A percentile compares a stretch with the other conserved stretches of the same genome.
Evolutionary conservation across 371 early-diverging fungal species (phyloP).

Genomic region (Mucor mucedo): DNA sequence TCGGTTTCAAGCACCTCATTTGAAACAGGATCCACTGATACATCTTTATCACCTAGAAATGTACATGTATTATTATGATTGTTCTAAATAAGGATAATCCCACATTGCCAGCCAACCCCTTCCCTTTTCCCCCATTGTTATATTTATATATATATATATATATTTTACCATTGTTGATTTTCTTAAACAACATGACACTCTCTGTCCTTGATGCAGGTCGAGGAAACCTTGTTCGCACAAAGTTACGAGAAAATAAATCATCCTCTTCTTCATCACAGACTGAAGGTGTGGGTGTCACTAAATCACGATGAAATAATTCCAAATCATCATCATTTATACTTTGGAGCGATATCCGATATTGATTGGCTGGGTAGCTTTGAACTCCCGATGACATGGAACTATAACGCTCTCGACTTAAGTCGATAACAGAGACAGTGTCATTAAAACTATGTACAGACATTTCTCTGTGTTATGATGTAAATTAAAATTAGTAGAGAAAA

Average conservation of each 20-base stretch:
- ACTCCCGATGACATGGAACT: conserved; percentile 12
- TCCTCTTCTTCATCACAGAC: conserved; percentile 21
- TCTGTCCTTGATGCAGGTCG: conserved; percentile 23
- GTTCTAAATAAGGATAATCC: not conserved
- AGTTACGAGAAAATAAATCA: conserved; percentile 5
- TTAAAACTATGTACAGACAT: conserved; percentile 14
- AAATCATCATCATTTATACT: conserved; percentile 32
- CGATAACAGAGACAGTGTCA: conserved; percentile 16
- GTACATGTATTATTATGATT: not conserved
- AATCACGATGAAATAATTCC: conserved; percentile 19
- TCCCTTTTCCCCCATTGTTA: too few species aligned
- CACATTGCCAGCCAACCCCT: not conserved
- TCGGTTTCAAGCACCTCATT: conserved; percentile 24
- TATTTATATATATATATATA: not conserved
- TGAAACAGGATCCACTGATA: conserved; percentile 23
- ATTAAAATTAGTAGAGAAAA: not conserved
- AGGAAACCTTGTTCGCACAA: conserved; percentile 6
- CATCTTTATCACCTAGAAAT: conserved; percentile 21
- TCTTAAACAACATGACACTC: conserved; percentile 30
- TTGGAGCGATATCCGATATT: conserved; percentile 22
- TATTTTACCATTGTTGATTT: conserved; percentile 29
- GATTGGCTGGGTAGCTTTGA: not conserved
- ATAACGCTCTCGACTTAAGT: conserved; percentile 6
- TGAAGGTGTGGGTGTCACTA: conserved; percentile 27
- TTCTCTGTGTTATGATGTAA: not conserved